These are phyloP conservation scores for Pichia sp. DNA, from an alignment of 1,139 yeast genomes.

Conservation along the genomic window DNA sequence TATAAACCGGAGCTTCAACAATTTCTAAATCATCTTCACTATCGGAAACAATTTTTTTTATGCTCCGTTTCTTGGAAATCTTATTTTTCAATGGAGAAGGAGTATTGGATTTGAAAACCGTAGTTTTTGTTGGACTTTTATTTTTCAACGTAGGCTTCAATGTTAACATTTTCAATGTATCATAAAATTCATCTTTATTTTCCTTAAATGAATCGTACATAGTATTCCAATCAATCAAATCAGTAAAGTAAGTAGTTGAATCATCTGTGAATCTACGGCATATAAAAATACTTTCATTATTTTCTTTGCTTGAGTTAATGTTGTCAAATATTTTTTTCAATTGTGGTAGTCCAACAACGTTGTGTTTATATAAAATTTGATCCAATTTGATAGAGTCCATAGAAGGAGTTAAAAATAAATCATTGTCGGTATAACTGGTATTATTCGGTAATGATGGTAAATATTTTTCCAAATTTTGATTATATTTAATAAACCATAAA, in stretches of 20 bases:
- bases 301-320: slow-evolving; percentile 23
- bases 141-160: slow-evolving; percentile 24
- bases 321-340: slow-evolving; percentile 30
- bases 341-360: slow-evolving; percentile 30
- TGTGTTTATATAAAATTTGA: slow-evolving; percentile 32
- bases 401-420: slow-evolving; percentile 40
- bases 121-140: neutral
- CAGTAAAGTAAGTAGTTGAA: slow-evolving; percentile 31
- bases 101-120: too few species aligned
- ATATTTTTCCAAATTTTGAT: slow-evolving; percentile 21
- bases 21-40: slow-evolving; percentile 3
- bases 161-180: slow-evolving; percentile 29
- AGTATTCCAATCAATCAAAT: slow-evolving; percentile 32
- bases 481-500: slow-evolving; percentile 32
- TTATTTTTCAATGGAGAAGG: slow-evolving; percentile 1
- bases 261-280: slow-evolving; percentile 38
- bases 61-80: too few species aligned
- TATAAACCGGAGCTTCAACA: slow-evolving; percentile 9
- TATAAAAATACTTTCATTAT: slow-evolving; percentile 26
- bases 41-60: too few species aligned
- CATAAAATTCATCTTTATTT: slow-evolving; percentile 30
- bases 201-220: slow-evolving; percentile 24
- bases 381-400: slow-evolving; percentile 31
- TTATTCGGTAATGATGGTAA: slow-evolving; percentile 14
- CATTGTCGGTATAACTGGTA: slow-evolving; percentile 25